phyloP scores from a whole-genome alignment of 106 monocot species.

The Acanthochlamys bracteata region DNA sequence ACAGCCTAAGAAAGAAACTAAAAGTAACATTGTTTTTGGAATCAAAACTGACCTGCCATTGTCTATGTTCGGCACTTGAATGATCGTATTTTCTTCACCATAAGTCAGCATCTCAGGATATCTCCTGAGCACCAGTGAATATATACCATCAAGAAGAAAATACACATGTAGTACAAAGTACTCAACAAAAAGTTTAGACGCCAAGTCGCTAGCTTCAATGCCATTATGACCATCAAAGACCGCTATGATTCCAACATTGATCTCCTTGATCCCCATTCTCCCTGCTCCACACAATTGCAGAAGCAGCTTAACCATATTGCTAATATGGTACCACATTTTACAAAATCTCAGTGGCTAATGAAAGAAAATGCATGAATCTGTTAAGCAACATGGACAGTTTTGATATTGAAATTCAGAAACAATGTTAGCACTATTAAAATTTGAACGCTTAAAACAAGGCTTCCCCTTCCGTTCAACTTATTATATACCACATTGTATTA shows the following conservation, averaged over 20 bases:
- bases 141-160: conserved; percentile 70
- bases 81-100: conserved; percentile 19
- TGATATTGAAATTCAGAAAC: no score
- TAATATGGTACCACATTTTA: no score
- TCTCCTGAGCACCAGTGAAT: conserved; percentile 36
- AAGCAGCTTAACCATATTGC: no score
- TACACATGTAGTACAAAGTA: conserved; percentile 79
- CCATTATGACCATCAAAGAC: conserved; percentile 97
- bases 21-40: conserved; percentile 28
- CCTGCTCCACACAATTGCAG: conserved; percentile 23
- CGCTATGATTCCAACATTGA: conserved; percentile 56
- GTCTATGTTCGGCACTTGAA: conserved; percentile 21
- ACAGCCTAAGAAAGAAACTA: neutral
- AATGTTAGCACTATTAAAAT: no score
- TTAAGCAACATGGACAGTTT: no score
- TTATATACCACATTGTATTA: no score
- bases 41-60: conserved; percentile 16
- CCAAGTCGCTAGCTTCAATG: conserved; percentile 85
- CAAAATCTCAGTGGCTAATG: no score
- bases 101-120: conserved; percentile 30
- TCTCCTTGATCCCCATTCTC: conserved; percentile 42
- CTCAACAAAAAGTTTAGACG: conserved; percentile 68
- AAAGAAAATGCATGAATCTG: no score
- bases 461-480: no score
- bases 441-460: no score